These are phyloP conservation scores for Cyclotella choctawhatcheeana DNA, from an alignment of 108 stramenopile genomes.

Conservation along the genomic window DNA sequence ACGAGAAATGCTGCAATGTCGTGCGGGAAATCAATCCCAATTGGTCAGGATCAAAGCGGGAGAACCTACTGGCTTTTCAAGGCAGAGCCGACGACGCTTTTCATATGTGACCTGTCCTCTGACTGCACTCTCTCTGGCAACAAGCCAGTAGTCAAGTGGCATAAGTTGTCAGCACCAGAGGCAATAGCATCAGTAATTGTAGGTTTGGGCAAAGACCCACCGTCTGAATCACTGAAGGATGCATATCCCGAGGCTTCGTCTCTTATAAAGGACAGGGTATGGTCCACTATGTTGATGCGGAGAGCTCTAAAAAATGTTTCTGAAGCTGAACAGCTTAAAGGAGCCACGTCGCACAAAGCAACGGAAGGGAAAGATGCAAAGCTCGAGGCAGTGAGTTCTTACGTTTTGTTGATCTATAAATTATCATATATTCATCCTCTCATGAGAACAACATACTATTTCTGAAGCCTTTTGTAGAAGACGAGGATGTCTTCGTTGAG, in stretches of 20 bases:
- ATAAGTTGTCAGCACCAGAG: constrained; percentile 68
- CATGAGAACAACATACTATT: background rate
- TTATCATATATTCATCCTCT: background rate
- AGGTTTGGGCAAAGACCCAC: constrained; percentile 67
- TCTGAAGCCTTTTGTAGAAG: constrained; percentile 55
- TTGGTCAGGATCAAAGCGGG: constrained; percentile 69
- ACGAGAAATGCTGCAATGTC: constrained; percentile 64
- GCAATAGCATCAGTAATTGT: constrained; percentile 81
- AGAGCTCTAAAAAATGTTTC: constrained; percentile 38
- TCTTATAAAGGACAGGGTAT: constrained; percentile 56
- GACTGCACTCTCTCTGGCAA: background rate
- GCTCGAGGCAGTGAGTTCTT: constrained; percentile 27
- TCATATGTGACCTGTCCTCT: constrained; percentile 55
- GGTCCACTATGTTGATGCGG: constrained; percentile 64
- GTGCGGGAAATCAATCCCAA: constrained; percentile 79
- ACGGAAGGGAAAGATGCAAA: constrained; percentile 30
- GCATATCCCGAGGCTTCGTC: constrained; percentile 59
- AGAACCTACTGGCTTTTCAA: constrained; percentile 82
- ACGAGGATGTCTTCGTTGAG: constrained; percentile 80
- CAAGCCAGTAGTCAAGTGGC: constrained; percentile 51
- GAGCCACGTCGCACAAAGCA: background rate
- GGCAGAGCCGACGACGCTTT: constrained; percentile 63
- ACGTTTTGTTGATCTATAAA: background rate
- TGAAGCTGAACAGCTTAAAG: background rate
- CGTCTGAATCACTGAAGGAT: constrained; percentile 63